A percentile compares a stretch with the other conserved stretches of the same genome.
phyloP scores from a whole-genome alignment of 2,329 filamentous ascomycete species.

The Alternaria angustiovoidea region DNA sequence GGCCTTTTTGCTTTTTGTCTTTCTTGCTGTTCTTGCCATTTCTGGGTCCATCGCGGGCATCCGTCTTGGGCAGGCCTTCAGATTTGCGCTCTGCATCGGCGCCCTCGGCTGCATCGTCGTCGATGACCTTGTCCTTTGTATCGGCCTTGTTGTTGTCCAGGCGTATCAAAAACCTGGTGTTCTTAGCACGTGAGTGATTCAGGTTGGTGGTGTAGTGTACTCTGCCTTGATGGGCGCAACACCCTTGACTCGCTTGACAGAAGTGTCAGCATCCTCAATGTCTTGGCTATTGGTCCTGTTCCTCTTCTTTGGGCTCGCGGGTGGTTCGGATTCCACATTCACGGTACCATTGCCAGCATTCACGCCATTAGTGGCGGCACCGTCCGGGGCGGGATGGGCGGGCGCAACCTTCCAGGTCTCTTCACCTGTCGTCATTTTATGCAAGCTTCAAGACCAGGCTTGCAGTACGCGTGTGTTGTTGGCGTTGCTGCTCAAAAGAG shows the following conservation, averaged over 20 bases:
- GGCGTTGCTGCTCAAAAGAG: slow-evolving; percentile 19
- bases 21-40: slow-evolving; percentile 62
- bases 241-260: slow-evolving; percentile 56
- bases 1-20: slow-evolving; percentile 73
- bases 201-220: slow-evolving; percentile 54
- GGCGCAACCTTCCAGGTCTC: slow-evolving; percentile 13
- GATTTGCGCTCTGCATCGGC: slow-evolving; percentile 55
- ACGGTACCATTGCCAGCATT: slow-evolving; percentile 37
- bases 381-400: slow-evolving; percentile 21
- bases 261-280: slow-evolving; percentile 32
- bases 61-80: slow-evolving; percentile 45
- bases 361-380: slow-evolving; percentile 24
- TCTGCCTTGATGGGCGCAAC: slow-evolving; percentile 77
- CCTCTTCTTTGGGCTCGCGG: slow-evolving; percentile 47
- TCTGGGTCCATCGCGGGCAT: slow-evolving; percentile 47
- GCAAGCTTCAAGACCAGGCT: slow-evolving; percentile 6
- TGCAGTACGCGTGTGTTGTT: slow-evolving; percentile 16
- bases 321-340: slow-evolving; percentile 31
- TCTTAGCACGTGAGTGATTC: slow-evolving; percentile 27
- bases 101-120: slow-evolving; percentile 67
- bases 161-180: slow-evolving; percentile 45
- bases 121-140: slow-evolving; percentile 42
- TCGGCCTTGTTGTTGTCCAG: slow-evolving; percentile 36
- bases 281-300: slow-evolving; percentile 46
- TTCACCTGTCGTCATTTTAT: slow-evolving; percentile 26